Evolutionary conservation across 345 rosid genomes (phyloP).

Genomic region (Pugionium dolabratum): DNA sequence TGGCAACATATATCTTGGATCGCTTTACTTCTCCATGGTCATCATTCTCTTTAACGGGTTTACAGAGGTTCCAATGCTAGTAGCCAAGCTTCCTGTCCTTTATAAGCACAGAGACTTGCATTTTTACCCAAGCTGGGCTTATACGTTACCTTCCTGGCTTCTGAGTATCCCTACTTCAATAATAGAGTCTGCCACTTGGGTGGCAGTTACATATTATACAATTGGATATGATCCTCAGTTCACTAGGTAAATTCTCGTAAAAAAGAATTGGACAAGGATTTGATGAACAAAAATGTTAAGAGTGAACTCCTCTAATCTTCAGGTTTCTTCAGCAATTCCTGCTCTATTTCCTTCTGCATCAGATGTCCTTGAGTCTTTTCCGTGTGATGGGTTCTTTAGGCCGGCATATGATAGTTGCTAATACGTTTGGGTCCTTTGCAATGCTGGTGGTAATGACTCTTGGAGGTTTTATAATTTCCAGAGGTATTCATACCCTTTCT

Average conservation of each 20-base stretch:
- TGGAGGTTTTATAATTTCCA: constrained; percentile 91
- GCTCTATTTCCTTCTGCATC: constrained; percentile 88
- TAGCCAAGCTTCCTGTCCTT: constrained; percentile 90
- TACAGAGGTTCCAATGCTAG: constrained; percentile 96
- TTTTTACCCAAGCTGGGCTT: constrained; percentile 97
- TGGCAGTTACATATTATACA: constrained; percentile 77
- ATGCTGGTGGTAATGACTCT: constrained; percentile 97
- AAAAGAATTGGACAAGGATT: constrained; percentile 10
- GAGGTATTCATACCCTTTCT: constrained; percentile 52
- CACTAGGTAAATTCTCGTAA: constrained; percentile 51
- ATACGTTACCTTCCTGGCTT: constrained; percentile 89
- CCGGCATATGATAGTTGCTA: constrained; percentile 91
- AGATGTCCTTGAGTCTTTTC: constrained; percentile 86
- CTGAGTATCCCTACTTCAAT: constrained; percentile 87
- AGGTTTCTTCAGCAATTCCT: constrained; percentile 83
- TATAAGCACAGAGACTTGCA: constrained; percentile 95
- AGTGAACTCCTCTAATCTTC: constrained; percentile 45
- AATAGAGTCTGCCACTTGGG: constrained; percentile 94
- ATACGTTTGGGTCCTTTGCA: constrained; percentile 97
- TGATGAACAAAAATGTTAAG: constrained; percentile 7
- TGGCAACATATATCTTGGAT: constrained; percentile 85
- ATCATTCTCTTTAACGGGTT: constrained; percentile 97
- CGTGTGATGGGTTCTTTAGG: constrained; percentile 99
- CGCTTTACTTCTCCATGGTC: constrained; percentile 92
- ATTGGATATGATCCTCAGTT: constrained; percentile 90